Evolutionary conservation across 2,329 filamentous ascomycete genomes (phyloP).

Genomic region (Chrysosporium keratinophilum): DNA sequence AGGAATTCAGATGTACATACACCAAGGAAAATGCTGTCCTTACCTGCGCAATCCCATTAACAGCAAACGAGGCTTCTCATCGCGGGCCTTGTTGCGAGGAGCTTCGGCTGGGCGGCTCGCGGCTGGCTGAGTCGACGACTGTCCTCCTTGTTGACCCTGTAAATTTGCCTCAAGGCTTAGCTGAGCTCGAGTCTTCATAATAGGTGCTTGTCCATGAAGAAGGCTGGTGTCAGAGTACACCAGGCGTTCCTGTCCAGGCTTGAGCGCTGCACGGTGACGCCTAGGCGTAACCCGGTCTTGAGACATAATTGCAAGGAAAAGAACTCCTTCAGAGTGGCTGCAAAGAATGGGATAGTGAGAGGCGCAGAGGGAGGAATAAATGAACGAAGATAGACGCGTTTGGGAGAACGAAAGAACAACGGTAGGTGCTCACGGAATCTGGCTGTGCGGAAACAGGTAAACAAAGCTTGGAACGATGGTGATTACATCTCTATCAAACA

Average conservation of each 20-base stretch:
- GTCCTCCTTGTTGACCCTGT: slow-evolving; percentile 25
- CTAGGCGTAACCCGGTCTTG: neutral
- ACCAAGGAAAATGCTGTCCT: slow-evolving; percentile 19
- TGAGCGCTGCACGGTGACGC: slow-evolving; percentile 10
- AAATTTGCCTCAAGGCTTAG: slow-evolving; percentile 28
- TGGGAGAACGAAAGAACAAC: neutral
- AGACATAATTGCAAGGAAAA: slow-evolving; percentile 7
- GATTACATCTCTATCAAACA: neutral
- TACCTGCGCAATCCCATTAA: slow-evolving; percentile 95
- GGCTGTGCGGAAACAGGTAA: neutral
- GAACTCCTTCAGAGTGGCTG: neutral
- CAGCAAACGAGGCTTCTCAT: slow-evolving; percentile 70
- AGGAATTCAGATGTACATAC: neutral
- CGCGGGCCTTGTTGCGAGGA: slow-evolving; percentile 37
- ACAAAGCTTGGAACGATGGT: neutral
- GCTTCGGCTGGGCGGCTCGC: slow-evolving; percentile 20
- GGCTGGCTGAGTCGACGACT: slow-evolving; percentile 19
- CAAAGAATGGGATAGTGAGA: neutral
- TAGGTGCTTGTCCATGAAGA: slow-evolving; percentile 17
- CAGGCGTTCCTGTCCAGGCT: slow-evolving; percentile 16
- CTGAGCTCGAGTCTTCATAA: slow-evolving; percentile 25
- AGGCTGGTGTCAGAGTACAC: slow-evolving; percentile 15
- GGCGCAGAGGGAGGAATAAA: neutral
- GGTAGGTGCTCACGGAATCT: neutral
- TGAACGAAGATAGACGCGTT: neutral